Evolutionary conservation across 352 stramenopile genomes (phyloP).

Genomic region (Pythium inflatum): DNA sequence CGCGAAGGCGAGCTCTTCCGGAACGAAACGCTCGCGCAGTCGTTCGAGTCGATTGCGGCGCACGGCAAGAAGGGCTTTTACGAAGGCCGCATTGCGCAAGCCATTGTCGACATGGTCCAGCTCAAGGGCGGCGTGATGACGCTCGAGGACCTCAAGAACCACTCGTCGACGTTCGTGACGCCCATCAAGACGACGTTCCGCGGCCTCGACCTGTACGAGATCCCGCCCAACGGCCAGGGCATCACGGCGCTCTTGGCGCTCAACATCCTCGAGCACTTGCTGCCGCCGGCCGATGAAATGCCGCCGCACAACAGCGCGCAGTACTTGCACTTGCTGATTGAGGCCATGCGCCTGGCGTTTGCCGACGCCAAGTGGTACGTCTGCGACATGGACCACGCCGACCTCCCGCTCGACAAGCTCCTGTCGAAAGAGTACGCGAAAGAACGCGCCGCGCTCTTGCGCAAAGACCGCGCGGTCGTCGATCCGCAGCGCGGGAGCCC

Average conservation of each 20-base stretch:
- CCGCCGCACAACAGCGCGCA: constrained; percentile 58
- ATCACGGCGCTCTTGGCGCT: constrained; percentile 95
- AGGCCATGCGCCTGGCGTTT: constrained; percentile 94
- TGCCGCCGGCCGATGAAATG: constrained; percentile 41
- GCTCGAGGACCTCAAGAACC: constrained; percentile 84
- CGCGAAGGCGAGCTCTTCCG: constrained; percentile 79
- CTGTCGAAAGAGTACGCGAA: constrained; percentile 82
- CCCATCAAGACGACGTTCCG: constrained; percentile 90
- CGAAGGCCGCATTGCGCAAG: constrained; percentile 78
- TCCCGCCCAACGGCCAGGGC: constrained; percentile 96
- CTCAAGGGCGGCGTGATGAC: constrained; percentile 71
- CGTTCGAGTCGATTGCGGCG: constrained; percentile 84
- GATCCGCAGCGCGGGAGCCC: constrained; percentile 65
- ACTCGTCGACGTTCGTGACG: constrained; percentile 90
- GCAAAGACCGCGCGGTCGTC: constrained; percentile 47
- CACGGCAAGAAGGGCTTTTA: constrained; percentile 91
- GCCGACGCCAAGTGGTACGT: constrained; percentile 89
- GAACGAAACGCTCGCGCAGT: constrained; percentile 87
- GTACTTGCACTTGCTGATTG: constrained; percentile 91
- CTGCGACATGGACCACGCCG: constrained; percentile 73
- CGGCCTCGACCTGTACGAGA: constrained; percentile 91
- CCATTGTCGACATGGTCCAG: constrained; percentile 86
- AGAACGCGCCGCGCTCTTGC: constrained; percentile 49
- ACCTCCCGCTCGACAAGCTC: constrained; percentile 65
- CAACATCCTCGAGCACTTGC: constrained; percentile 85